These are phyloP conservation scores for Penicillium sp. DNA, from an alignment of 2,329 filamentous ascomycete species.

Conservation along the genomic window DNA sequence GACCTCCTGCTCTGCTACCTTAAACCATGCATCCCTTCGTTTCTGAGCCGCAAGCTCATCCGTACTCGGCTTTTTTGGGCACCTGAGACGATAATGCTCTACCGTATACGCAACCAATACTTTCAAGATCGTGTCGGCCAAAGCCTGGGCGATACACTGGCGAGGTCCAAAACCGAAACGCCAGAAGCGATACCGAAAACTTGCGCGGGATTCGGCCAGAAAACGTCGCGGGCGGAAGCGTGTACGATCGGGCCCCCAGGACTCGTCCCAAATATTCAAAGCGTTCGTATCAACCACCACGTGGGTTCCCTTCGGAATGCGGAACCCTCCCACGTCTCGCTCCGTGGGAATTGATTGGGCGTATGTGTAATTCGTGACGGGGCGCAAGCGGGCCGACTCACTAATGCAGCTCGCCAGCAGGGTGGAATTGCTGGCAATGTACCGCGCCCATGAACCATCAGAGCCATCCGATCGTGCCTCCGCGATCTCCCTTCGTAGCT, in stretches of 20 bases:
- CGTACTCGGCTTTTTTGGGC: neutral
- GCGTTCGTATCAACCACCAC: constrained; percentile 54
- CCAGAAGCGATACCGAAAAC: constrained; percentile 17
- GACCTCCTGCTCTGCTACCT: constrained; percentile 2
- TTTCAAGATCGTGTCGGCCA: constrained; percentile 15
- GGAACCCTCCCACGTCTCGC: constrained; percentile 43
- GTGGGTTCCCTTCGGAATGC: constrained; percentile 47
- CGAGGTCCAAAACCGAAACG: constrained; percentile 17
- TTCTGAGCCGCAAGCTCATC: neutral
- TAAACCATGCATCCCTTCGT: neutral
- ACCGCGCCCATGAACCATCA: constrained; percentile 34
- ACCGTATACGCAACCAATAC: constrained; percentile 1
- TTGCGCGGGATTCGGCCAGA: constrained; percentile 6
- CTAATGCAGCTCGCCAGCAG: constrained; percentile 45
- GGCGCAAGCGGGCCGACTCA: constrained; percentile 49
- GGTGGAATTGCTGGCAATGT: constrained; percentile 34
- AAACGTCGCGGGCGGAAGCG: constrained; percentile 44
- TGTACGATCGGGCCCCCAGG: constrained; percentile 48
- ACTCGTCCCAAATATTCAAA: constrained; percentile 49
- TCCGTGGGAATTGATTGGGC: constrained; percentile 48
- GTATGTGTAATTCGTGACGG: constrained; percentile 51
- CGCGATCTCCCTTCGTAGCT: constrained; percentile 29
- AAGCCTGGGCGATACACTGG: constrained; percentile 12
- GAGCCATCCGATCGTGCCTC: neutral
- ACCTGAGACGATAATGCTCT: constrained; percentile 2